Evolutionary conservation across 108 stramenopile genomes (phyloP).

Genomic region (Fragilariopsis cylindrus): DNA sequence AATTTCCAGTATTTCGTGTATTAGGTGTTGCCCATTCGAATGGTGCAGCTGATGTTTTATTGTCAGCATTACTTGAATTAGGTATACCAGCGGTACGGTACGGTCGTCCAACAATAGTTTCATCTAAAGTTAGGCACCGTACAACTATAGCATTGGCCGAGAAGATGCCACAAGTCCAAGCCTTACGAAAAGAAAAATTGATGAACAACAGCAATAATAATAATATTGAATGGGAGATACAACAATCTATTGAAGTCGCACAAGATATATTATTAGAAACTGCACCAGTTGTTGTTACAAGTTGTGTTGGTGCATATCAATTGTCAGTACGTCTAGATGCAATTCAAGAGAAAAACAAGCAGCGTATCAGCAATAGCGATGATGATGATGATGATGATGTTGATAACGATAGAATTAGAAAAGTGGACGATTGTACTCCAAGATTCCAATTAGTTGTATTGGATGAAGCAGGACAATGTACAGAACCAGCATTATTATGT

Average conservation of each 20-base stretch:
- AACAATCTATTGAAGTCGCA: slow-evolving; percentile 39
- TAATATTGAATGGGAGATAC: slow-evolving; percentile 35
- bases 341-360: slow-evolving; percentile 11
- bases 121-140: slow-evolving; percentile 55
- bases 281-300: slow-evolving; percentile 69
- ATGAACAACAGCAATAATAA: slow-evolving; percentile 1
- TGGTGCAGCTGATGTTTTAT: slow-evolving; percentile 74
- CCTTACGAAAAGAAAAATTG: slow-evolving; percentile 34
- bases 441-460: slow-evolving; percentile 60
- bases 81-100: slow-evolving; percentile 71
- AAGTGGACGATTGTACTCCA: background rate
- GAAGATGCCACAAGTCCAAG: slow-evolving; percentile 46
- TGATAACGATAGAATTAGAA: background rate
- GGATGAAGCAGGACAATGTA: slow-evolving; percentile 79
- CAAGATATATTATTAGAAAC: slow-evolving; percentile 34
- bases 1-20: slow-evolving; percentile 33
- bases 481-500: slow-evolving; percentile 70
- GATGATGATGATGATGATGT: background rate
- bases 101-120: slow-evolving; percentile 65
- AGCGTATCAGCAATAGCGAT: slow-evolving; percentile 1
- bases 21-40: slow-evolving; percentile 72
- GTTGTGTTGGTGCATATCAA: slow-evolving; percentile 73
- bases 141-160: slow-evolving; percentile 65
- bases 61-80: slow-evolving; percentile 56
- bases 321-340: slow-evolving; percentile 11